phyloP scores from a whole-genome alignment of 176 grass and related monocot species.

The Triticum timopheevii region DNA sequence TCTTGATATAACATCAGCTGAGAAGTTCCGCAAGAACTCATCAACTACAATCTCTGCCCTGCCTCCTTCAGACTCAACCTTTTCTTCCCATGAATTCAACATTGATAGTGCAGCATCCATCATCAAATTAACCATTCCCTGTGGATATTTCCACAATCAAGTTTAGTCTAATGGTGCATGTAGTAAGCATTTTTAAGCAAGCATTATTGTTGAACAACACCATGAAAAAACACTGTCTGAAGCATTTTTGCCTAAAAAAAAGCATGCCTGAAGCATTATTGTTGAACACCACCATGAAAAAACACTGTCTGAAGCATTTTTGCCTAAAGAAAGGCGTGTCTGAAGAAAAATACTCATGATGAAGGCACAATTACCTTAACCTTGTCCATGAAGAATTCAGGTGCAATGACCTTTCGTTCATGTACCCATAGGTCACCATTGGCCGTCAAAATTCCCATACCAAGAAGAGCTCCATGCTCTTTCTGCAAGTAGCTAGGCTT shows the following conservation, averaged over 20 bases:
- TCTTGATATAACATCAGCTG: constrained; percentile 77
- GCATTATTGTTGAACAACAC: not conserved
- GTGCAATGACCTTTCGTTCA: constrained; percentile 68
- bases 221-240: not conserved
- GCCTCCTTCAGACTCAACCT: constrained; percentile 41
- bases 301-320: not conserved
- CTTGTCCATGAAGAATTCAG: constrained; percentile 88
- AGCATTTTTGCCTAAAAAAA: not conserved
- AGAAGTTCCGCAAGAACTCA: constrained; percentile 68
- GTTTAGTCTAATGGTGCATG: not conserved
- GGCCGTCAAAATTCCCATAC: constrained; percentile 61
- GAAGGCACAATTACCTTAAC: constrained; percentile 62
- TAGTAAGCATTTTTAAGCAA: not conserved
- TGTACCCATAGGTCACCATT: constrained; percentile 71
- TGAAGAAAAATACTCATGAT: not conserved
- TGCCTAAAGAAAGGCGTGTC: not conserved
- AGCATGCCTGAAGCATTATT: not conserved
- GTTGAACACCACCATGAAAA: not conserved
- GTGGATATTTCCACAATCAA: not conserved
- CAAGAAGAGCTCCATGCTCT: constrained; percentile 58
- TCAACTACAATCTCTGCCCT: constrained; percentile 66
- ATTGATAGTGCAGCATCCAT: constrained; percentile 38
- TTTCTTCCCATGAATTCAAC: constrained; percentile 52
- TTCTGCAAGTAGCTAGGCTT: constrained; percentile 60
- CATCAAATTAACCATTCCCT: constrained; percentile 75